phyloP scores from a whole-genome alignment of 129 eudicot genomes.

The Ambrosia artemisiifolia region DNA sequence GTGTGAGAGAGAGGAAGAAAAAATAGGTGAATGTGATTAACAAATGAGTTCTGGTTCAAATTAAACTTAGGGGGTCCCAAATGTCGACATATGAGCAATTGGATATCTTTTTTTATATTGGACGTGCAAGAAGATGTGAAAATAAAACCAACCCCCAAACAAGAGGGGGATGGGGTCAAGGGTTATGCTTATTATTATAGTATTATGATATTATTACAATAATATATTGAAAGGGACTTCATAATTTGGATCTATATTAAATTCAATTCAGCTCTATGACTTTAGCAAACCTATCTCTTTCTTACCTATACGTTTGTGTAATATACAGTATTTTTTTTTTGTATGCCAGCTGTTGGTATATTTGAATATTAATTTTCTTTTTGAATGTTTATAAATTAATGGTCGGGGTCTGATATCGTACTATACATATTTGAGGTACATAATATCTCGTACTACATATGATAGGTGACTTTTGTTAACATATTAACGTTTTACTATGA shows the following conservation, averaged over 20 bases:
- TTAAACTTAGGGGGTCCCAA: slow-evolving; percentile 42
- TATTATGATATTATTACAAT: slow-evolving; percentile 22
- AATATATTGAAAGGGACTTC: slow-evolving; percentile 34
- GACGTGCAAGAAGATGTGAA: slow-evolving; percentile 94
- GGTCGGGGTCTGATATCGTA: neutral
- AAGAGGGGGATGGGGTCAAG: neutral
- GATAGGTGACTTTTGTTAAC: neutral
- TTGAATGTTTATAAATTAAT: neutral
- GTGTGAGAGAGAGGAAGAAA: slow-evolving; percentile 23
- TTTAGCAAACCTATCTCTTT: slow-evolving; percentile 15
- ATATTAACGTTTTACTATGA: neutral
- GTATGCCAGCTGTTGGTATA: neutral
- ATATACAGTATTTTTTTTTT: neutral
- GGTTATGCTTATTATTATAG: neutral
- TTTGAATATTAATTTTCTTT: neutral
- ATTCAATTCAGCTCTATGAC: slow-evolving; percentile 24
- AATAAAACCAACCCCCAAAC: slow-evolving; percentile 40
- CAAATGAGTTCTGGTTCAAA: slow-evolving; percentile 35
- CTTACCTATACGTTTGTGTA: too few relatives aligned
- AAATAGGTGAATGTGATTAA: slow-evolving; percentile 42
- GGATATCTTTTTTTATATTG: slow-evolving; percentile 46
- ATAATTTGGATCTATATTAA: slow-evolving; percentile 7
- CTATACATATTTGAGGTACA: too few relatives aligned
- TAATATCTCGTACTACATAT: neutral
- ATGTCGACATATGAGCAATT: slow-evolving; percentile 61